phyloP scores from a whole-genome alignment of 441 rosid species.

The Eutrema salsugineum region DNA sequence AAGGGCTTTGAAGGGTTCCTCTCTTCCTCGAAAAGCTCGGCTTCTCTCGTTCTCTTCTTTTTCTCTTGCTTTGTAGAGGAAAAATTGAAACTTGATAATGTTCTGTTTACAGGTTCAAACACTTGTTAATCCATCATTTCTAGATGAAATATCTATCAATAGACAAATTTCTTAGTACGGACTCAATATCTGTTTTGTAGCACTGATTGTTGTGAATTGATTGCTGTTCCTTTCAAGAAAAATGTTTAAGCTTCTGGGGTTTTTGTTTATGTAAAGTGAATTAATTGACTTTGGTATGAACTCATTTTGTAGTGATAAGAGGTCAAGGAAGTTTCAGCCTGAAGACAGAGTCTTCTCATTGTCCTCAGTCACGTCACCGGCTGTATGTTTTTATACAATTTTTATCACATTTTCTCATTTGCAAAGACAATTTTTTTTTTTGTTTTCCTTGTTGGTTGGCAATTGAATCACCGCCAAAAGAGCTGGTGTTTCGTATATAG shows the following conservation, averaged over 20 bases:
- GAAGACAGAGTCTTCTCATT: conserved; percentile 96
- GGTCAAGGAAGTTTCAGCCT: conserved; percentile 91
- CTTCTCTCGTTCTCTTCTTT: conserved; percentile 25
- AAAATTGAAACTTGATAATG: background rate
- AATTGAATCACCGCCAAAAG: no score
- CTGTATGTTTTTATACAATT: no score
- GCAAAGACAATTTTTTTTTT: no score
- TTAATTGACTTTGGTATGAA: conserved; percentile 8
- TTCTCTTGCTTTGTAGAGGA: no score
- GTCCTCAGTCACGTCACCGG: no score
- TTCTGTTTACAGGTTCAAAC: background rate
- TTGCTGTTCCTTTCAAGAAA: no score
- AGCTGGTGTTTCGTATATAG: background rate
- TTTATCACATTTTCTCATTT: no score
- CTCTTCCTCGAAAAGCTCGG: conserved; percentile 85
- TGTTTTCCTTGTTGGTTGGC: no score
- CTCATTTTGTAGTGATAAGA: conserved; percentile 67
- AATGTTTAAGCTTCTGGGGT: background rate
- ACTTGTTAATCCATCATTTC: no score
- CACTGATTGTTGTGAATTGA: background rate
- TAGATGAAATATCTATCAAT: no score
- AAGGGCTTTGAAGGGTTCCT: conserved; percentile 96
- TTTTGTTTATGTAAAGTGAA: background rate
- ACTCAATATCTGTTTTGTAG: background rate
- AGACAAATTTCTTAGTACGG: background rate